Evolutionary conservation across 148 eudicot genomes (phyloP).

Genomic region (Camellia japonica): DNA sequence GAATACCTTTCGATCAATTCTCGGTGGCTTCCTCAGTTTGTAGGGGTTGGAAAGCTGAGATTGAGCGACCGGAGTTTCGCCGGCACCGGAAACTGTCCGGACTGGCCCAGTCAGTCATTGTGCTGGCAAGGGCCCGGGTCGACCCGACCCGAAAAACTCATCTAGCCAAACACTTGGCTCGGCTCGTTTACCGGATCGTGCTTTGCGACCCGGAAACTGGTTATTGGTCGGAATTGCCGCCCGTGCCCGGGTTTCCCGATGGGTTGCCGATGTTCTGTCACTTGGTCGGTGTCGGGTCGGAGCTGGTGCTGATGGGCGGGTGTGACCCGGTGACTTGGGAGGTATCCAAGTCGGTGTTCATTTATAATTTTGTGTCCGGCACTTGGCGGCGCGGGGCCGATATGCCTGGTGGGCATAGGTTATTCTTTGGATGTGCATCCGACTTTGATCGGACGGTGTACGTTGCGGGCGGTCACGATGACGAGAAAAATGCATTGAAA

Average conservation of each 20-base stretch:
- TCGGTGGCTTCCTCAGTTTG: slow-evolving; percentile 47
- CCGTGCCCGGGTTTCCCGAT: slow-evolving; percentile 33
- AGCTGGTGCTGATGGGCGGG: slow-evolving; percentile 80
- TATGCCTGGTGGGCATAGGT: slow-evolving; percentile 65
- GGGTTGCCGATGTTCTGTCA: slow-evolving; percentile 82
- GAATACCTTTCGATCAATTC: slow-evolving; percentile 45
- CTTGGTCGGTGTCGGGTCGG: slow-evolving; percentile 52
- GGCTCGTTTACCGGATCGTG: slow-evolving; percentile 46
- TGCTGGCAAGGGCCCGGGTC: slow-evolving; percentile 50
- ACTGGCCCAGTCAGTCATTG: slow-evolving; percentile 41
- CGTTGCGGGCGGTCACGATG: slow-evolving; percentile 86
- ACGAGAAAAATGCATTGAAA: slow-evolving; percentile 56
- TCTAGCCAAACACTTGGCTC: slow-evolving; percentile 11
- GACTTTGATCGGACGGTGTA: slow-evolving; percentile 48
- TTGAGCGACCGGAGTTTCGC: slow-evolving; percentile 44
- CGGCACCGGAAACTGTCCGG: slow-evolving; percentile 43
- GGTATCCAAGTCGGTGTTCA: slow-evolving; percentile 36
- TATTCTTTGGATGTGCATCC: slow-evolving; percentile 62
- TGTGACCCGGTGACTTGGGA: slow-evolving; percentile 68
- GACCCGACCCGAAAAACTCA: slow-evolving; percentile 12
- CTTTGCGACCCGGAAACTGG: slow-evolving; percentile 49
- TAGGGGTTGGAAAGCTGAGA: slow-evolving; percentile 44
- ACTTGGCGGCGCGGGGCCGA: slow-evolving; percentile 65
- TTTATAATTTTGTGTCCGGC: slow-evolving; percentile 52
- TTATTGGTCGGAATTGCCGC: slow-evolving; percentile 50